A percentile compares a stretch with the other conserved stretches of the same genome.
These are phyloP conservation scores for Auricularia cornea DNA, from an alignment of 768 basidiomycete species.

Conservation along the genomic window DNA sequence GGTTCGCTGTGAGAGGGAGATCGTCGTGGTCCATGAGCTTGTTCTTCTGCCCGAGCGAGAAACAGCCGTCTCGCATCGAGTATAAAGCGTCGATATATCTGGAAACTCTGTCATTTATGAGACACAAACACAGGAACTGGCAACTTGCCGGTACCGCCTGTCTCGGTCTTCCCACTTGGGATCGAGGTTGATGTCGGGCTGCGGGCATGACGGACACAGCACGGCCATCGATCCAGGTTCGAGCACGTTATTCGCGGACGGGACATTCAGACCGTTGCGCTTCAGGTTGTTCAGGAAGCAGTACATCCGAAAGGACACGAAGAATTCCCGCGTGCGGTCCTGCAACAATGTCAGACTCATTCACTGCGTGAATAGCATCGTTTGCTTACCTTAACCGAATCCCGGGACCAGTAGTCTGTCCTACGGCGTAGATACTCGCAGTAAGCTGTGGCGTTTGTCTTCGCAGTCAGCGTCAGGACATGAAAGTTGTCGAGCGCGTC, in stretches of 20 bases:
- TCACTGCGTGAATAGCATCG: not conserved
- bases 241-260: not conserved
- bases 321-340: not conserved
- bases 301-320: not conserved
- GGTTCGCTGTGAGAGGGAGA: not conserved
- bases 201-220: not conserved
- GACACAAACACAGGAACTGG: no score
- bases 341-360: not conserved
- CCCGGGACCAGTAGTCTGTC: not conserved
- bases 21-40: not conserved
- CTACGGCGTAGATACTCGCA: not conserved
- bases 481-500: not conserved
- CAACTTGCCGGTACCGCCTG: not conserved
- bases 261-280: not conserved
- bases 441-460: not conserved
- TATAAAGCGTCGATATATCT: not conserved
- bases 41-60: not conserved
- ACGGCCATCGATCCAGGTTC: not conserved
- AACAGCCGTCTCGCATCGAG: not conserved
- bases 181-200: not conserved
- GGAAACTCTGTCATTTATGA: not conserved
- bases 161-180: not conserved
- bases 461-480: not conserved
- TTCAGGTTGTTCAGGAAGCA: not conserved
- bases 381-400: not conserved